A percentile compares a stretch with the other conserved stretches of the same genome.
These are phyloP conservation scores for Pseudogymnoascus sp. DNA, from an alignment of 2,329 filamentous ascomycete genomes.

Conservation along the genomic window DNA sequence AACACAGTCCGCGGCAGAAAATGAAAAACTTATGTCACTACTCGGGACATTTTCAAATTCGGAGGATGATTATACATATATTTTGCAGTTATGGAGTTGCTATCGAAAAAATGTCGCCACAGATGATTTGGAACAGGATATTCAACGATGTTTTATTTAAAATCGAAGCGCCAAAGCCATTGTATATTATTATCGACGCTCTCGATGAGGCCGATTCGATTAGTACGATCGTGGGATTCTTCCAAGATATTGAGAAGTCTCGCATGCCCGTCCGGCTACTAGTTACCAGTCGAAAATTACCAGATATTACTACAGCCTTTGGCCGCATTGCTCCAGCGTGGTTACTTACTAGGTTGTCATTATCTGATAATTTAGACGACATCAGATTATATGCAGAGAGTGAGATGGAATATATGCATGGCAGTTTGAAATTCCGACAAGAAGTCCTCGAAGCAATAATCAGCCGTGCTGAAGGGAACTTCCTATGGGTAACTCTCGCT, in stretches of 20 bases:
- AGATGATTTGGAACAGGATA: constrained; percentile 16
- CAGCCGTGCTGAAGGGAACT: constrained; percentile 12
- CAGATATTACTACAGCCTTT: constrained; percentile 5
- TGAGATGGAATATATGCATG: constrained; percentile 9
- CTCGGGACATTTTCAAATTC: background rate
- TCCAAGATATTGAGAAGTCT: constrained; percentile 9
- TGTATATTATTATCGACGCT: constrained; percentile 19
- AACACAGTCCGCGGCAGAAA: background rate
- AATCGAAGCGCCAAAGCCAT: constrained; percentile 2
- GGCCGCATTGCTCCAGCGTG: background rate
- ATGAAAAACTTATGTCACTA: background rate
- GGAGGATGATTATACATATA: constrained; percentile 17
- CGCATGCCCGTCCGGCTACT: background rate
- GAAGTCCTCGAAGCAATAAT: constrained; percentile 9
- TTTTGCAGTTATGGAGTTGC: constrained; percentile 10
- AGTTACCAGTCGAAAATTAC: background rate
- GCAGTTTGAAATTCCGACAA: background rate
- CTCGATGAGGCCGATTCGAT: constrained; percentile 17
- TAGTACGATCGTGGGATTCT: background rate
- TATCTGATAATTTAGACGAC: background rate
- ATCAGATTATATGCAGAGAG: constrained; percentile 5
- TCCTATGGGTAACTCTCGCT: constrained; percentile 14
- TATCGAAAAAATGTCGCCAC: constrained; percentile 14
- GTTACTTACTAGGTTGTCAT: background rate
- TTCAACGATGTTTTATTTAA: constrained; percentile 16